Conservation (phyloP, 192 early-diverging fungal genomes). For the Coemansia sp. region DNA sequence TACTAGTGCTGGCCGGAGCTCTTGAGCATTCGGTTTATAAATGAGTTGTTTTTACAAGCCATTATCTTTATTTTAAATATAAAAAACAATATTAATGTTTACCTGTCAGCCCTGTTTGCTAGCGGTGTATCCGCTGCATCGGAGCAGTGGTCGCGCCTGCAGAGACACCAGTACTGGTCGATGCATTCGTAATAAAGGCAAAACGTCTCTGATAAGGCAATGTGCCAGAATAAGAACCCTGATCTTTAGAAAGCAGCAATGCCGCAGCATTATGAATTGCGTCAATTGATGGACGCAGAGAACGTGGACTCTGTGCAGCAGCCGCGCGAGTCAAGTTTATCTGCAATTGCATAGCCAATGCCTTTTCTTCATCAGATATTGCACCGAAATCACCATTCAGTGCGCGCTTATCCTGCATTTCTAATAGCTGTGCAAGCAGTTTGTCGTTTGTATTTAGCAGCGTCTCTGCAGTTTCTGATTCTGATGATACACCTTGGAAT, state of each 20-base stretch:
- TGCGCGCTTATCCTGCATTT: slow-evolving; percentile 35
- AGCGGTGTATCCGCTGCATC: slow-evolving; percentile 17
- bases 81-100: neutral
- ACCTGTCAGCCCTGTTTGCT: neutral
- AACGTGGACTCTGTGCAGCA: slow-evolving; percentile 13
- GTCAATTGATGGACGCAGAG: slow-evolving; percentile 18
- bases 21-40: too few species aligned
- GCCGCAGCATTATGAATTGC: slow-evolving; percentile 32
- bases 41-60: neutral
- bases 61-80: neutral
- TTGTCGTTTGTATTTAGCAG: slow-evolving; percentile 20
- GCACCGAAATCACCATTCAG: slow-evolving; percentile 11
- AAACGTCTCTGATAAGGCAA: slow-evolving; percentile 42
- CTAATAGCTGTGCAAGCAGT: slow-evolving; percentile 23
- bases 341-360: slow-evolving; percentile 26
- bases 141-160: slow-evolving; percentile 28
- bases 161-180: slow-evolving; percentile 14
- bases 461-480: slow-evolving; percentile 22
- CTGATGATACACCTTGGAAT: neutral
- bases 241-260: slow-evolving; percentile 16
- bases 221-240: slow-evolving; percentile 26
- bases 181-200: slow-evolving; percentile 40
- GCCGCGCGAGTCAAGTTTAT: slow-evolving; percentile 17
- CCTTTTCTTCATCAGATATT: slow-evolving; percentile 25
- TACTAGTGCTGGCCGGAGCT: too few species aligned